These are phyloP conservation scores for Aspergillus puulaauensis DNA, from an alignment of 2,329 filamentous ascomycete genomes.

Conservation along the genomic window DNA sequence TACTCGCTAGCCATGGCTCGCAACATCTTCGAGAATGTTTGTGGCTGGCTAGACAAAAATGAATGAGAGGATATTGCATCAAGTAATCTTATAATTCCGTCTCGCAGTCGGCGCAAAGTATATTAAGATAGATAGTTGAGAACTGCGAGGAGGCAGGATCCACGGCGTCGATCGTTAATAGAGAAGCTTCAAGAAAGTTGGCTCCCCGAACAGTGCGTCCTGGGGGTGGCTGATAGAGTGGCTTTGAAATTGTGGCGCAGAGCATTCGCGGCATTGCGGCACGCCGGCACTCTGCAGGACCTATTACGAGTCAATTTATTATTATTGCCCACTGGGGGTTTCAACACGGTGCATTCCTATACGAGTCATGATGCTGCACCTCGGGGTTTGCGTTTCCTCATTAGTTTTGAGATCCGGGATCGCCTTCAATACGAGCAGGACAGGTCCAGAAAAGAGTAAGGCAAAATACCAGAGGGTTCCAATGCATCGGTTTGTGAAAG, in stretches of 20 bases:
- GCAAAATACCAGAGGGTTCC: too few relatives aligned
- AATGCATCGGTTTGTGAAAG: too few relatives aligned
- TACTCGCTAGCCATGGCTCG: not conserved
- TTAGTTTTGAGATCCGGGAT: too few relatives aligned
- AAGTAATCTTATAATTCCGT: not conserved
- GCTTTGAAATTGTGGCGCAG: not conserved
- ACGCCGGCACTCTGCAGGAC: too few relatives aligned
- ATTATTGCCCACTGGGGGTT: too few relatives aligned
- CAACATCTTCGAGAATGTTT: not conserved
- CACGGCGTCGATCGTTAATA: not conserved
- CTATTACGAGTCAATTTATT: too few relatives aligned
- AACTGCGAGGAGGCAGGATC: not conserved
- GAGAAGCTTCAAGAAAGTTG: too few relatives aligned
- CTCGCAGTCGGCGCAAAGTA: not conserved
- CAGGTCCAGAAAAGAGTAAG: too few relatives aligned
- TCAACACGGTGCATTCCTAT: too few relatives aligned
- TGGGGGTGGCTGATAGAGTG: not conserved
- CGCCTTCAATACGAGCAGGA: too few relatives aligned
- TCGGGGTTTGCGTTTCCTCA: too few relatives aligned
- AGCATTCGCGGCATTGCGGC: not conserved
- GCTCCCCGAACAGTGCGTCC: not conserved
- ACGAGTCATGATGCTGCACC: too few relatives aligned
- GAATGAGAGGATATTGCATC: not conserved
- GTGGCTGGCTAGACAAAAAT: not conserved
- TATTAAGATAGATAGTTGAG: not conserved